Conservation (phyloP, 129 eudicot genomes). For the Pittosporum tobira region DNA sequence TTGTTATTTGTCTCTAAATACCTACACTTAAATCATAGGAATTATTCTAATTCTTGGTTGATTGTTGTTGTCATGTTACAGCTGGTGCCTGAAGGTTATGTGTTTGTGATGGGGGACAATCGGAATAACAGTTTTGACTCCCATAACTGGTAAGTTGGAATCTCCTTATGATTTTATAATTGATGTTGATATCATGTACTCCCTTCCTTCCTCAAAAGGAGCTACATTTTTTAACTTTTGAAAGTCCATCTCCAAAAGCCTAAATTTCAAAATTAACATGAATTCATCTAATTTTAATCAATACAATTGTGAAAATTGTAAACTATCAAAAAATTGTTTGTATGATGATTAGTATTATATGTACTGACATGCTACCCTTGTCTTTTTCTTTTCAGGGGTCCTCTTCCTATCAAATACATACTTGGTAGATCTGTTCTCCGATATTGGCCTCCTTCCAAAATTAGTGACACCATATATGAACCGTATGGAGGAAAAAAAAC, state of each 20-base stretch:
- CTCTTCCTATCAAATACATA: slow-evolving; percentile 74
- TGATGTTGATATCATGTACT: background rate
- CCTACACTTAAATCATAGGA: background rate
- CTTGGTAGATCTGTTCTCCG: slow-evolving; percentile 84
- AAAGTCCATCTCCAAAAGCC: too few relatives aligned
- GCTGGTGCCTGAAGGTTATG: slow-evolving; percentile 89
- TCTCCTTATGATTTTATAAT: background rate
- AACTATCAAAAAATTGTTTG: too few relatives aligned
- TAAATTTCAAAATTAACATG: too few relatives aligned
- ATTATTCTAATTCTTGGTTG: background rate
- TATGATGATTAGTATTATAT: background rate
- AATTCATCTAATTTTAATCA: too few relatives aligned
- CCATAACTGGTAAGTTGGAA: slow-evolving; percentile 53
- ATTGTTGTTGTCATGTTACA: slow-evolving; percentile 19
- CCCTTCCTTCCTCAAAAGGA: too few relatives aligned
- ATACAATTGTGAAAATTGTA: too few relatives aligned
- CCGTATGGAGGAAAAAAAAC: slow-evolving; percentile 23
- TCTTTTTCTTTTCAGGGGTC: slow-evolving; percentile 56
- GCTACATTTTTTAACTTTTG: too few relatives aligned
- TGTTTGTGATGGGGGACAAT: slow-evolving; percentile 92
- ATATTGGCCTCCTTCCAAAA: slow-evolving; percentile 91
- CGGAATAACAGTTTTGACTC: slow-evolving; percentile 92
- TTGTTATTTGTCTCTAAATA: background rate
- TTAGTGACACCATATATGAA: slow-evolving; percentile 56
- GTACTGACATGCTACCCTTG: background rate